A percentile compares a stretch with the other conserved stretches of the same genome.
Conservation (phyloP, 2,329 filamentous ascomycete species). For the Pseudocercospora pini-densiflorae region DNA sequence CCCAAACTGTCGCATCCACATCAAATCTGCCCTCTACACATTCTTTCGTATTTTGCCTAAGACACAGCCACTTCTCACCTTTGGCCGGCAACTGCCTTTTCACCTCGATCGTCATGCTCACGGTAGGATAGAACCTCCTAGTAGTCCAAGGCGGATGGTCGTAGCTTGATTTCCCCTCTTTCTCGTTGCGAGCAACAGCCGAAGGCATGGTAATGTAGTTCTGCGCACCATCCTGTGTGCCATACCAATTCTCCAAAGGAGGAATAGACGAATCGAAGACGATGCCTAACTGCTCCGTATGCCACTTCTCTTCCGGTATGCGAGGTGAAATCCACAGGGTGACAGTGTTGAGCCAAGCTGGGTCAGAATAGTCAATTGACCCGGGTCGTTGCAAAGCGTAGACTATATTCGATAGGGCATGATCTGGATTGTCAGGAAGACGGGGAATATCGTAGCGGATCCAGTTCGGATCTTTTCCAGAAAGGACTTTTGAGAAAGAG, state of each 20-base stretch:
- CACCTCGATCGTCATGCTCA: constrained; percentile 28
- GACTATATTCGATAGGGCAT: constrained; percentile 23
- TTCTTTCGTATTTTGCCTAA: constrained; percentile 26
- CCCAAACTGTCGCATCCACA: constrained; percentile 30
- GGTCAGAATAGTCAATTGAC: neutral
- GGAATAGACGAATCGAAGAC: constrained; percentile 24
- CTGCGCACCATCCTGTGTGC: constrained; percentile 18
- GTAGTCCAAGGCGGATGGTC: constrained; percentile 23
- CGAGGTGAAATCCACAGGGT: constrained; percentile 23
- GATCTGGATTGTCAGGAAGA: constrained; percentile 15
- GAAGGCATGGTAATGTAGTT: constrained; percentile 12
- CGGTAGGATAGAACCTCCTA: constrained; percentile 26
- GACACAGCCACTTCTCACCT: constrained; percentile 29
- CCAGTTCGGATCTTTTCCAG: constrained; percentile 23
- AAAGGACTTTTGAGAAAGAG: constrained; percentile 19
- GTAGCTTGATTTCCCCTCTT: constrained; percentile 1
- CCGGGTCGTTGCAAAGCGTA: constrained; percentile 20
- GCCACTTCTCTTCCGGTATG: constrained; percentile 23
- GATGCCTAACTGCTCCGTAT: constrained; percentile 23
- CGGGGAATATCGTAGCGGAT: constrained; percentile 26
- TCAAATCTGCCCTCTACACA: constrained; percentile 29
- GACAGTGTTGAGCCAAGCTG: constrained; percentile 1
- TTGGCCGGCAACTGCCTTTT: constrained; percentile 25
- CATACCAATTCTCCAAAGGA: constrained; percentile 23
- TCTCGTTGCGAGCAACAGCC: constrained; percentile 11